Base-by-base conservation (phyloP, 768 basidiomycete genomes). In the Tulasnella calospora region DNA sequence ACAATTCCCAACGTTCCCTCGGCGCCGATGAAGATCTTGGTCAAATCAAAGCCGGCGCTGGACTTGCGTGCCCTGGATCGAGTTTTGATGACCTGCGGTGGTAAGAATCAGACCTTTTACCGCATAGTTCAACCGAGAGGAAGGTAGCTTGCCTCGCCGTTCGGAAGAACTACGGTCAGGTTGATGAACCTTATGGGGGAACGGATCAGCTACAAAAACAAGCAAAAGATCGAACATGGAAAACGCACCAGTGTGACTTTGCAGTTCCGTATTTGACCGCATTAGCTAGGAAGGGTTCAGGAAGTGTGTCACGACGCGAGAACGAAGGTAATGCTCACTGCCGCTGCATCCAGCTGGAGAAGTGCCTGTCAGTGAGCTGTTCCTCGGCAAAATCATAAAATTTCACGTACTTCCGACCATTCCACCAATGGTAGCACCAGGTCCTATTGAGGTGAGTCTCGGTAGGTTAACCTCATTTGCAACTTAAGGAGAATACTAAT, bases 1-100 rank as follows among this genome's bases (percentile, higher is more conserved):
- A 96, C 90, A 80, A 96, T 92, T 4, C 95, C 95, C 69, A 96
- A 83, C 0, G 94, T 96, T 8, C 95, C 95, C 83, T 96, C 95
- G 2, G 94, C 93, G 5, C 95, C 95, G 71, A 96, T 92, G 85
- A 96, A 95, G 3, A 95, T 84, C 83, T 96, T 96, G 0, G 93
- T 95, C 1, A 89, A 88, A 82, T 96, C 95, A 82, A 92, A 96
- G 0, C 95, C 95, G 0, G 94, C 93, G 0, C 94, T 89, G 3
- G 93, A 95, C 83, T 98, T 96, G 71, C 94, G 87, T 30, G 92
- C 90, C 69, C 92, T 86, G 77, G 88, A 87, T 30, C 94, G 89
- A 0, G 95, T 97, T 83, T 95, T 95, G 82, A 98, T 91, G 13
- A 98, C 90, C 82, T 94, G 89, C 8, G 95, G 94, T 73, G 88